Percentiles rank a stretch among this genome's conserved stretches.
These are phyloP conservation scores for Brasenia schreberi DNA, from an alignment of 164 flowering plant species.

Conservation along the genomic window DNA sequence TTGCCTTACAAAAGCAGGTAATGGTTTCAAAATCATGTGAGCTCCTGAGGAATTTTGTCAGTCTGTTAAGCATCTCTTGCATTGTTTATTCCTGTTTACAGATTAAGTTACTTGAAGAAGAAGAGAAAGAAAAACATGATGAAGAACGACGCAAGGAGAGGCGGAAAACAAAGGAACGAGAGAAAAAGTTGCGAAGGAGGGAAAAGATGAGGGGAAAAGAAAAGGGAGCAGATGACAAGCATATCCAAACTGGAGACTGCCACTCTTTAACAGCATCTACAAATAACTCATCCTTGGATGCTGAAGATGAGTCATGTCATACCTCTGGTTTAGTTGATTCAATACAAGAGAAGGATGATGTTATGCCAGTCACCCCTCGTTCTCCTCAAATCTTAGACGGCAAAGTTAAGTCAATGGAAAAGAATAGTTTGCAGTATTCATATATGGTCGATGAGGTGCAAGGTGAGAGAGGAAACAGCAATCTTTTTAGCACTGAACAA, in stretches of 20 bases:
- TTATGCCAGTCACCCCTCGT: slow-evolving; percentile 12
- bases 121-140: slow-evolving; percentile 91
- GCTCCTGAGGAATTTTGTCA: not conserved
- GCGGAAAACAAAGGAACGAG: slow-evolving; percentile 77
- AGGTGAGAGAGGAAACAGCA: slow-evolving; percentile 23
- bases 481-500: slow-evolving; percentile 30
- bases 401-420: not conserved
- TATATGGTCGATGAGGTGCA: slow-evolving; percentile 30
- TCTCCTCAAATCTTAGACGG: slow-evolving; percentile 33
- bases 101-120: slow-evolving; percentile 97
- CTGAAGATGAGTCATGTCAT: slow-evolving; percentile 29
- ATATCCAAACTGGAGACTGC: slow-evolving; percentile 18
- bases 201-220: slow-evolving; percentile 85
- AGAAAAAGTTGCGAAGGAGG: slow-evolving; percentile 83
- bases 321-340: slow-evolving; percentile 26
- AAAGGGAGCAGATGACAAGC: slow-evolving; percentile 30
- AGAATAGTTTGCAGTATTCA: slow-evolving; percentile 9
- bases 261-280: slow-evolving; percentile 14
- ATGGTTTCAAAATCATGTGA: not conserved
- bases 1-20: slow-evolving; percentile 94
- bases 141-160: slow-evolving; percentile 93
- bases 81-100: slow-evolving; percentile 12
- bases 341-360: slow-evolving; percentile 35
- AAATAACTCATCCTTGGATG: slow-evolving; percentile 23
- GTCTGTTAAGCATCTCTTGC: not conserved